phyloP scores from a whole-genome alignment of 2,329 filamentous ascomycete genomes.

The Ophiostoma australiae region DNA sequence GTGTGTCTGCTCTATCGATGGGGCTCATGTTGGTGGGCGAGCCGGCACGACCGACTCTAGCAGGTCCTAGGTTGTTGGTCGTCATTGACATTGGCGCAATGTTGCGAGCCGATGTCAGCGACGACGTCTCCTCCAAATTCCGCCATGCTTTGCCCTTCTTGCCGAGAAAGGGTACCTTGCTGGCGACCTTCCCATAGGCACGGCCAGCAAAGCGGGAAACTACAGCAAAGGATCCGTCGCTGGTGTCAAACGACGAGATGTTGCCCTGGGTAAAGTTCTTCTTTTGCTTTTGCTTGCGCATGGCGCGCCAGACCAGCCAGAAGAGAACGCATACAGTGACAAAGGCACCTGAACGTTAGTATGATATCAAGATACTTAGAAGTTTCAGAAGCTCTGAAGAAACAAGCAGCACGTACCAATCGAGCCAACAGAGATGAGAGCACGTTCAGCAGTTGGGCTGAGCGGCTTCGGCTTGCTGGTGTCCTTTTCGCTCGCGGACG shows the following conservation, averaged over 20 bases:
- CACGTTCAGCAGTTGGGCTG: constrained; percentile 31
- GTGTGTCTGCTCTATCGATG: not conserved
- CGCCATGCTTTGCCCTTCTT: constrained; percentile 31
- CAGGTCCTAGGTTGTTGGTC: constrained; percentile 11
- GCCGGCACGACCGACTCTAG: not conserved
- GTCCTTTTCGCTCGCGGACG: constrained; percentile 10
- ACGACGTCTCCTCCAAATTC: constrained; percentile 32
- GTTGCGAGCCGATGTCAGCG: constrained; percentile 15
- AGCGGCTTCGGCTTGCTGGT: constrained; percentile 19
- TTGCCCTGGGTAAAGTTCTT: constrained; percentile 20
- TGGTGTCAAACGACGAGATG: constrained; percentile 13
- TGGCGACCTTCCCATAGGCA: constrained; percentile 27
- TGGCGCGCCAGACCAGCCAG: constrained; percentile 43
- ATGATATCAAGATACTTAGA: not conserved
- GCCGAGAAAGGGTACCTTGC: constrained; percentile 37
- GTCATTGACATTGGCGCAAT: not conserved
- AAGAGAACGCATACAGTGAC: constrained; percentile 42
- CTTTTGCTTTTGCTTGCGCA: constrained; percentile 34
- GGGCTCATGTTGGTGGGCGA: not conserved
- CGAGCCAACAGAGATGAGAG: constrained; percentile 35
- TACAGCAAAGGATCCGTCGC: constrained; percentile 15
- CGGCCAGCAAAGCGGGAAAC: constrained; percentile 21
- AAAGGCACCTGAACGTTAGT: constrained; percentile 37
- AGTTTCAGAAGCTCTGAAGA: not conserved
- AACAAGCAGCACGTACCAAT: constrained; percentile 32